These are phyloP conservation scores for Aspergillus hortae DNA, from an alignment of 2,329 filamentous ascomycete species.

Conservation along the genomic window DNA sequence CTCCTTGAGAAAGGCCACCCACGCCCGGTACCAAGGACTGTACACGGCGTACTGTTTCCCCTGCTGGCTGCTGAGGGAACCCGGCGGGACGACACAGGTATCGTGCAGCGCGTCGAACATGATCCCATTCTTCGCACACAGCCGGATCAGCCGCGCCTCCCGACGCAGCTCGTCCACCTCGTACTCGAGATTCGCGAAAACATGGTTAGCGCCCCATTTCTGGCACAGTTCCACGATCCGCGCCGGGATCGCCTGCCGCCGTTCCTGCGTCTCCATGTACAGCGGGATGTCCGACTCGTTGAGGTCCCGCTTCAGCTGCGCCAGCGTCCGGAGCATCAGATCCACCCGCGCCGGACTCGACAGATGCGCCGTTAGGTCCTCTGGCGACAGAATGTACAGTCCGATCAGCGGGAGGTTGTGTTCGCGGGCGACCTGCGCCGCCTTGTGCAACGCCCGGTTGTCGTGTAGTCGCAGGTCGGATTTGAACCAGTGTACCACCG, in stretches of 20 bases:
- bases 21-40: constrained; percentile 74
- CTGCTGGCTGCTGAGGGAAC: constrained; percentile 60
- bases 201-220: constrained; percentile 68
- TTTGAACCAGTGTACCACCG: constrained; percentile 89
- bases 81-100: constrained; percentile 77
- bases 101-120: constrained; percentile 73
- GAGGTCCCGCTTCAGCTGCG: constrained; percentile 63
- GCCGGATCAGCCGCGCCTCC: constrained; percentile 64
- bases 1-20: constrained; percentile 68
- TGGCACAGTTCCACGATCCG: constrained; percentile 64
- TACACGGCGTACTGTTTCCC: constrained; percentile 84
- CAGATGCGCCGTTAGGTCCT: constrained; percentile 80
- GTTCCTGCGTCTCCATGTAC: constrained; percentile 67
- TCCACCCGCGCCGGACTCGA: constrained; percentile 71
- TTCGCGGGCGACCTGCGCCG: constrained; percentile 63
- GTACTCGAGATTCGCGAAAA: constrained; percentile 85
- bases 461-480: constrained; percentile 71
- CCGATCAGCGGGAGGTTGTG: constrained; percentile 69
- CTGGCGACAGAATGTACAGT: constrained; percentile 74
- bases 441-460: constrained; percentile 67
- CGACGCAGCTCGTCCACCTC: constrained; percentile 85
- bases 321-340: constrained; percentile 71
- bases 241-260: constrained; percentile 58
- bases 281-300: constrained; percentile 72
- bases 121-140: constrained; percentile 61